Base-by-base conservation (phyloP, 805 yeast species). In the Nakazawaea ernobii region DNA sequence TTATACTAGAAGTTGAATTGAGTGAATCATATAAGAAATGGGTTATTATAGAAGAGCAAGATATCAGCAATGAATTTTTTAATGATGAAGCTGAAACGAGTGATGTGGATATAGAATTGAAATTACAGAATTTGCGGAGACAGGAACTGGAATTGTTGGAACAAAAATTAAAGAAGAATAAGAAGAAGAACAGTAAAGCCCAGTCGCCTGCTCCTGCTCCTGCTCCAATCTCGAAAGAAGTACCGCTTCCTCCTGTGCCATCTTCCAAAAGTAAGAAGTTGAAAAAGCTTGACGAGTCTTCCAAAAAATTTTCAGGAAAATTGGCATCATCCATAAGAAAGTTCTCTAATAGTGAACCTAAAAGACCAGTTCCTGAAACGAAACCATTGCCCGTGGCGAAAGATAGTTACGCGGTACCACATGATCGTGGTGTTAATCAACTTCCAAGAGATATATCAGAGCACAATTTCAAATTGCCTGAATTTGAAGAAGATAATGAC, bases 1-100 rank as follows among this genome's bases (percentile, higher is more conserved):
- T 87, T 48, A 87, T 89, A 6, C 77, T 87, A 45, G 96, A 89
- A 55, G 88, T 87, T 39, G 88, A 86, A 39, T 72, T 86, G 53
- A 82, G 81, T 53, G 91, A 82, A 30, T 89, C 71, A 56, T 86
- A 75, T 56, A 82, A 77, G 54, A 86, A 85, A 62, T 86, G 94
- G 94, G 75, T 86, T 26, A 76, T 85, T 13, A 70, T 86, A 15
- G 85, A 87, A 52, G 95, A 86, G 59, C 77, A 77, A 49, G 77
- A 79, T 46, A 65, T 80, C 10, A 29, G 28, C 35, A 29, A 32
- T 4, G 20, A 27, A 13, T 2, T 17, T 7, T 29, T 20, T n/a
- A 8, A n/a, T 28, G 17, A 20, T 13, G 33, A 28, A 20, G 39
- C 28, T 26, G 27, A 26, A 14, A 32, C 7, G 8, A 33, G 26